Evolutionary conservation across 495 filamentous ascomycete species (phyloP), one percentile per base, ranked within the genome.

Genomic region (Melanomma pulvis-pyrius): DNA sequence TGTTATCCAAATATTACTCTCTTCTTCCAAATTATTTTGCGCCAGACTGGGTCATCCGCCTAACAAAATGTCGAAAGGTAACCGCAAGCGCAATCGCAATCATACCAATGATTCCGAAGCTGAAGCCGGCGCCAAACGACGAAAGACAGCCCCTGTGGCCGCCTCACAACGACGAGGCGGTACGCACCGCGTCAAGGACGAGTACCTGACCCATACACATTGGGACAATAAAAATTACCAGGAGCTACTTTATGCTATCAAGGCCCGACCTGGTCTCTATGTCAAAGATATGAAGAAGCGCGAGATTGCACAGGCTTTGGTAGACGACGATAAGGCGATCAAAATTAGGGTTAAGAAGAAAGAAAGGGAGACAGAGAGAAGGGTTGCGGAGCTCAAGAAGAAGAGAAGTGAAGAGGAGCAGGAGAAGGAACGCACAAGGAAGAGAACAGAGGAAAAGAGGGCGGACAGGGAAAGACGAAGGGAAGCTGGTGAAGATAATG

Each of bases 81-180:
- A 22, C 5, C 55, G 22, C 30, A 32, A 55, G 29, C 25, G 51
- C 51, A 34, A 36, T 30, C 12, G 21, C 9, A 34, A 55, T 21
- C 13, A 53, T 15, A 5, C 25, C n/a, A 15, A 5, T 46, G 32
- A 61, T 22, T 21, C 24, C 4, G 24, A 36, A 6, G 13, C n/a
- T 1, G 22, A n/a, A 8, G 1, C 52, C 12, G 26, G 17, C 7
- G 25, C 7, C 25, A 48, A 46, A 47, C 46, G 29, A 5, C 7
- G n/a, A 21, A 58, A 41, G 36, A 46, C 56, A 25, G 39, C 41
- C 1, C 39, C 50, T 21, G 58, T 57, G 22, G 47, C 65, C 1
- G 53, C 59, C 2, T 52, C 65, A 12, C 67, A 69, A 49, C 15
- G 49, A 22, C 67, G 67, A 19, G 67, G 60, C 46, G 67, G 67